Percentiles rank a stretch among this genome's conserved stretches.
Evolutionary conservation across 2,329 filamentous ascomycete genomes (phyloP).

Genomic region (Didymella pinodella): DNA sequence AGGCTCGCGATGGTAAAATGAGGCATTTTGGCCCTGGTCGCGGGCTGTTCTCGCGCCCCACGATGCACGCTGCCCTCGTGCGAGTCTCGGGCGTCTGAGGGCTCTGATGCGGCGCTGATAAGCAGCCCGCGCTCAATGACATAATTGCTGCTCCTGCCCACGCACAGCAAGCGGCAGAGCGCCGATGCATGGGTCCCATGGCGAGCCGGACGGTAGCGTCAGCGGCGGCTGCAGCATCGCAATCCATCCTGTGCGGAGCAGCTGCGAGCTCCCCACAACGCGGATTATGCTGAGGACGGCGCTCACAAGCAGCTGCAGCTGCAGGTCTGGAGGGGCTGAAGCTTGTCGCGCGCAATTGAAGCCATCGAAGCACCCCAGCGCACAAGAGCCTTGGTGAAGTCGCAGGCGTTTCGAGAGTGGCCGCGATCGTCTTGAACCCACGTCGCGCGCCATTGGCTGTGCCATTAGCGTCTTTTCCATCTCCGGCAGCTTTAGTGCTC

Average conservation of each 20-base stretch:
- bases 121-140: conserved; percentile 18
- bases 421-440: conserved; percentile 23
- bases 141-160: conserved; percentile 20
- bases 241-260: conserved; percentile 19
- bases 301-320: conserved; percentile 3
- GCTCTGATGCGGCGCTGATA: conserved; percentile 13
- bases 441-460: conserved; percentile 11
- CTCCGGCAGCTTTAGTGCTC: conserved; percentile 15
- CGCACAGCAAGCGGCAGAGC: conserved; percentile 9
- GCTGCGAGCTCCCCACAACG: conserved; percentile 21
- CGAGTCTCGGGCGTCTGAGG: conserved; percentile 17
- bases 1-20: conserved; percentile 19
- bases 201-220: conserved; percentile 21
- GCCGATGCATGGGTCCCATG: conserved; percentile 16
- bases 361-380: background rate
- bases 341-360: conserved; percentile 8
- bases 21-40: conserved; percentile 23
- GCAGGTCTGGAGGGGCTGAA: background rate
- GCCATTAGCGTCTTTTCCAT: conserved; percentile 11
- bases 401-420: conserved; percentile 23
- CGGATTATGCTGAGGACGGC: conserved; percentile 1
- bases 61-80: conserved; percentile 16
- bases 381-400: conserved; percentile 19
- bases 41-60: conserved; percentile 19
- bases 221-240: conserved; percentile 25